Evolutionary conservation across 2,329 filamentous ascomycete genomes (phyloP).

Genomic region (Fusarium lateritium): DNA sequence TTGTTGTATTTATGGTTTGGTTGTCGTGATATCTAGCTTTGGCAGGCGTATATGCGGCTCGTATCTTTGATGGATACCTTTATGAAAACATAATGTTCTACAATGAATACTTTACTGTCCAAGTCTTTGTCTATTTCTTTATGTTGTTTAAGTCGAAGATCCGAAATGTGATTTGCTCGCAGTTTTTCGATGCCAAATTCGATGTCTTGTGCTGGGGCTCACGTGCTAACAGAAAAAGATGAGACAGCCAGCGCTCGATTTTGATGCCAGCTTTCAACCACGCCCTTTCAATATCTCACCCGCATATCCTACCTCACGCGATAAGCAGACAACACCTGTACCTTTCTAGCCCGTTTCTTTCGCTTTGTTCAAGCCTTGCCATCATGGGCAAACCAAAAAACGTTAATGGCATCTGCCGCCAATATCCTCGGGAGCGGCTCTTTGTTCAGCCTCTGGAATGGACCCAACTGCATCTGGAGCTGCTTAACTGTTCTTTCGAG

Average conservation of each 20-base stretch:
- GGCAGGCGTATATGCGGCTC: no score
- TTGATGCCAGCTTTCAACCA: not conserved
- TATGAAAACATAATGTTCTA: not conserved
- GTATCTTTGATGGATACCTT: no score
- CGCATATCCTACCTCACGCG: not conserved
- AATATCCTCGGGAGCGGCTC: constrained; percentile 46
- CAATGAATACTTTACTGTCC: not conserved
- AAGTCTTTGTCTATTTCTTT: rapidly evolving
- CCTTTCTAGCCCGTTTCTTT: not conserved
- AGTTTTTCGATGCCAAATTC: not conserved
- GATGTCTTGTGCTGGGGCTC: constrained; percentile 10
- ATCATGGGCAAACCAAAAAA: constrained; percentile 17
- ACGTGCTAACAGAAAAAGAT: constrained; percentile 20
- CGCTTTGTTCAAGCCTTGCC: rapidly evolving
- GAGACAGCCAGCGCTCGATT: constrained; percentile 13
- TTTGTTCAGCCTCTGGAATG: constrained; percentile 47
- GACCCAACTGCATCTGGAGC: constrained; percentile 38
- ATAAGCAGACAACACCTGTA: not conserved
- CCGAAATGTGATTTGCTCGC: not conserved
- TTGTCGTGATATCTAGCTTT: not conserved
- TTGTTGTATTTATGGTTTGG: not conserved
- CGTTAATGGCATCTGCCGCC: constrained; percentile 42
- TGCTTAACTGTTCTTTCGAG: constrained; percentile 36
- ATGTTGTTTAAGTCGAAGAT: not conserved
- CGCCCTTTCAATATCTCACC: not conserved